These are phyloP conservation scores for Mortierella sp. DNA, from an alignment of 371 early-diverging fungal species.

Conservation along the genomic window DNA sequence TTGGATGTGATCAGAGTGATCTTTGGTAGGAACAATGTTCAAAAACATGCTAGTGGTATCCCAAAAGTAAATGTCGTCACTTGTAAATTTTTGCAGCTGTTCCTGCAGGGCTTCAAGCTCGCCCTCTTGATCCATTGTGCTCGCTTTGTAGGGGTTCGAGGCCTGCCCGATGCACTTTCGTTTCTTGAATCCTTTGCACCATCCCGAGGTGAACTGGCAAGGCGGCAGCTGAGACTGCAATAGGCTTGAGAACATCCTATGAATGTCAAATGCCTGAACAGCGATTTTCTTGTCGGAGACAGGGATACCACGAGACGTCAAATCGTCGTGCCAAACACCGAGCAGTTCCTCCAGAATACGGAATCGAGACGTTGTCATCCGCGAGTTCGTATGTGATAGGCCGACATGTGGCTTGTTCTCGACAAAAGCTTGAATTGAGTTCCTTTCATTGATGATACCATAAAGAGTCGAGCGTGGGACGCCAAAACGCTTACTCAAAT, in stretches of 20 bases:
- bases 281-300: background rate
- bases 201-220: background rate
- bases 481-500: background rate
- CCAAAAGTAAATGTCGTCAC: background rate
- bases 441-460: constrained; percentile 7
- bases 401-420: no score
- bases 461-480: background rate
- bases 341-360: background rate
- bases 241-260: background rate
- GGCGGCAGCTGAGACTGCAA: background rate
- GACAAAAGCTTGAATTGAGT: background rate
- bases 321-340: background rate
- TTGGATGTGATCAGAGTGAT: background rate
- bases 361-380: background rate
- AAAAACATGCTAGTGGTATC: background rate
- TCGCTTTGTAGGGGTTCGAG: background rate
- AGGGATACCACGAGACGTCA: background rate
- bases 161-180: background rate
- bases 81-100: no score
- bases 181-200: background rate
- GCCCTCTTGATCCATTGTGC: background rate
- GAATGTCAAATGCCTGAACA: background rate
- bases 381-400: background rate
- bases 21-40: no score
- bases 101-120: background rate